A percentile compares a stretch with the other conserved stretches of the same genome.
These are phyloP conservation scores for Drechmeria coniospora DNA, from an alignment of 2,329 filamentous ascomycete species.

Conservation along the genomic window DNA sequence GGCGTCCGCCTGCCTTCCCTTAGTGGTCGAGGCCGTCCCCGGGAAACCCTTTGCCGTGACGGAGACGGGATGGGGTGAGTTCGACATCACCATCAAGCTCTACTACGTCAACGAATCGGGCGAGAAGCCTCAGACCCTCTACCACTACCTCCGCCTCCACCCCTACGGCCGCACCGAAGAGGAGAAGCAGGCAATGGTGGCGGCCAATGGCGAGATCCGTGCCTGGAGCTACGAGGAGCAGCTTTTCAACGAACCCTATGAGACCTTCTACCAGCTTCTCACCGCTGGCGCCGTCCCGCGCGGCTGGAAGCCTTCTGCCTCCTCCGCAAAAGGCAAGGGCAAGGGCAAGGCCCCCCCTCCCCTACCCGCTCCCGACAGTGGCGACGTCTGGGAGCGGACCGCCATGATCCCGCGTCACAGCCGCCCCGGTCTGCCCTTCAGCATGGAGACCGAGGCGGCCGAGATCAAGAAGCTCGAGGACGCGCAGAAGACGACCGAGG, in stretches of 20 bases:
- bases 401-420: conserved; percentile 60
- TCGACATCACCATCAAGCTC: conserved; percentile 88
- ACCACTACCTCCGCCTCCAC: conserved; percentile 82
- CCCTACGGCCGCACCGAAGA: conserved; percentile 75
- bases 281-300: conserved; percentile 53
- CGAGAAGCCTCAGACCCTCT: conserved; percentile 92
- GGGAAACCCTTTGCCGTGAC: conserved; percentile 64
- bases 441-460: conserved; percentile 50
- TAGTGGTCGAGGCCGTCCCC: conserved; percentile 55
- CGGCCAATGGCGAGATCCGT: conserved; percentile 47
- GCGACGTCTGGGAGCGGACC: conserved; percentile 47
- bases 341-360: conserved; percentile 25
- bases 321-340: conserved; percentile 37
- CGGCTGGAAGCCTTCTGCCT: conserved; percentile 23
- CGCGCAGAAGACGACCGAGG: conserved; percentile 47
- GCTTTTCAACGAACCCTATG: conserved; percentile 92
- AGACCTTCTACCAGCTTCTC: conserved; percentile 77
- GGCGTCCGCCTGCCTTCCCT: no score
- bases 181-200: conserved; percentile 45
- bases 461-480: conserved; percentile 47
- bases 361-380: conserved; percentile 21
- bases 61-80: conserved; percentile 96
- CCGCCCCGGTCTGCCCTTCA: conserved; percentile 56
- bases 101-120: conserved; percentile 79
- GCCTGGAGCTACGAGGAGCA: conserved; percentile 85